These are phyloP conservation scores for Xylariales sp. DNA, from an alignment of 2,329 filamentous ascomycete species.

Conservation along the genomic window DNA sequence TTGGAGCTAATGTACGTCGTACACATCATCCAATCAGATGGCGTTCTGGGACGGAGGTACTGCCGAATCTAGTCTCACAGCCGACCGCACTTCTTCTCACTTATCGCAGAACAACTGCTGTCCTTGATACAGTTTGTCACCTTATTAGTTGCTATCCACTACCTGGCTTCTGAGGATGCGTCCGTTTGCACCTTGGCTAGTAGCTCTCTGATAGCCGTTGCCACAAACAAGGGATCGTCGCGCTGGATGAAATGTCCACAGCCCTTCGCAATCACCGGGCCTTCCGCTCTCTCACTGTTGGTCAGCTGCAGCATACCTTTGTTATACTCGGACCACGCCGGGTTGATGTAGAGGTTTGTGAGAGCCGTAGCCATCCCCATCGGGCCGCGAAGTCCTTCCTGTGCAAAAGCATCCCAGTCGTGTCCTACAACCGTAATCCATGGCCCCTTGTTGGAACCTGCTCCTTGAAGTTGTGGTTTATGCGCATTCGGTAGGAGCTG, in stretches of 20 bases:
- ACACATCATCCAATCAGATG: too few species aligned
- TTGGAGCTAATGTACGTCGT: too few species aligned
- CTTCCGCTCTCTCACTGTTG: constrained; percentile 30
- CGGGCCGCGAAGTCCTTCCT: constrained; percentile 25
- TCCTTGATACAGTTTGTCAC: too few species aligned
- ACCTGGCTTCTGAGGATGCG: too few species aligned
- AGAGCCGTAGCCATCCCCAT: constrained; percentile 28
- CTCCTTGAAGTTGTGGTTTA: constrained; percentile 32
- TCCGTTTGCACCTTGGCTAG: too few species aligned
- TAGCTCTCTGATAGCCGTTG: constrained; percentile 13
- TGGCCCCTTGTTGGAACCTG: constrained; percentile 20
- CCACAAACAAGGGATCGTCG: constrained; percentile 44
- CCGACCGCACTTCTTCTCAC: too few species aligned
- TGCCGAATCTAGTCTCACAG: too few species aligned
- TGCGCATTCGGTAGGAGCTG: constrained; percentile 38
- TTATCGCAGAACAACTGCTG: too few species aligned
- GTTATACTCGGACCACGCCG: constrained; percentile 51
- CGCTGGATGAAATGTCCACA: constrained; percentile 53
- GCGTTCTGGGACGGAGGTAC: too few species aligned
- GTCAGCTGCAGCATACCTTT: constrained; percentile 42
- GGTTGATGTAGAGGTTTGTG: constrained; percentile 47
- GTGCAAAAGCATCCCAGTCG: constrained; percentile 47
- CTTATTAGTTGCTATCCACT: too few species aligned
- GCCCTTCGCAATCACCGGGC: constrained; percentile 39
- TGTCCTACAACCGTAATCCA: constrained; percentile 48